These are phyloP conservation scores for Paracoccidioides brasiliensis DNA, from an alignment of 2,329 filamentous ascomycete species.

Conservation along the genomic window DNA sequence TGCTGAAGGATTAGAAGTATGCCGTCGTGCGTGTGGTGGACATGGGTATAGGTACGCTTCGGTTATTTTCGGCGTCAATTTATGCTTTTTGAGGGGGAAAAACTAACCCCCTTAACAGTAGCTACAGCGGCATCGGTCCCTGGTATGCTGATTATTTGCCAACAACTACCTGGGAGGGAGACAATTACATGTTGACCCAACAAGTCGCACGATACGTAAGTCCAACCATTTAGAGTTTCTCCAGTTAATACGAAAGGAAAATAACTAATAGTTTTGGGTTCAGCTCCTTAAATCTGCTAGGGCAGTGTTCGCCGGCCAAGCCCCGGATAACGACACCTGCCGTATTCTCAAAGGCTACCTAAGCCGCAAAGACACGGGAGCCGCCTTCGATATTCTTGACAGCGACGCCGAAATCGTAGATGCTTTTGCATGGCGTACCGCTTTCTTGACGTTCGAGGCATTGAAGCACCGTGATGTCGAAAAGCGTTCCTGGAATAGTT, in stretches of 20 bases:
- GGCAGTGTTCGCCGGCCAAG: conserved; percentile 51
- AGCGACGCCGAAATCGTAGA: conserved; percentile 57
- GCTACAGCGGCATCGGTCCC: conserved; percentile 60
- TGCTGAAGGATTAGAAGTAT: conserved; percentile 61
- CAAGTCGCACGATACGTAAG: conserved; percentile 59
- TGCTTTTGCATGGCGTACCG: conserved; percentile 62
- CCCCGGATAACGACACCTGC: conserved; percentile 54
- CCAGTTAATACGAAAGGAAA: neutral
- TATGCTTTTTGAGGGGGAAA: neutral
- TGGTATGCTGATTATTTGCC: conserved; percentile 68
- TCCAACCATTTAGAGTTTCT: conserved; percentile 4
- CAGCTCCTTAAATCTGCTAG: conserved; percentile 61
- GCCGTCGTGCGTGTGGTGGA: conserved; percentile 61
- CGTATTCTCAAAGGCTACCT: conserved; percentile 53
- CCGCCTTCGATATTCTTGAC: conserved; percentile 60
- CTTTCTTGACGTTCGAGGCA: conserved; percentile 62
- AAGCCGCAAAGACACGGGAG: conserved; percentile 53
- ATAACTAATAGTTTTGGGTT: neutral
- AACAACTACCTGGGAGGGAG: conserved; percentile 59
- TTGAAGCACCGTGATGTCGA: conserved; percentile 61
- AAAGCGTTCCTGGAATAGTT: conserved; percentile 64
- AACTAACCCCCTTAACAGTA: conserved; percentile 40
- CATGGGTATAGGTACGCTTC: conserved; percentile 43
- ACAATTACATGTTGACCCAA: conserved; percentile 73
- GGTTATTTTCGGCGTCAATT: neutral